These are phyloP conservation scores for Cryptococcus sp. DNA, from an alignment of 1,284 basidiomycete genomes.

Conservation along the genomic window DNA sequence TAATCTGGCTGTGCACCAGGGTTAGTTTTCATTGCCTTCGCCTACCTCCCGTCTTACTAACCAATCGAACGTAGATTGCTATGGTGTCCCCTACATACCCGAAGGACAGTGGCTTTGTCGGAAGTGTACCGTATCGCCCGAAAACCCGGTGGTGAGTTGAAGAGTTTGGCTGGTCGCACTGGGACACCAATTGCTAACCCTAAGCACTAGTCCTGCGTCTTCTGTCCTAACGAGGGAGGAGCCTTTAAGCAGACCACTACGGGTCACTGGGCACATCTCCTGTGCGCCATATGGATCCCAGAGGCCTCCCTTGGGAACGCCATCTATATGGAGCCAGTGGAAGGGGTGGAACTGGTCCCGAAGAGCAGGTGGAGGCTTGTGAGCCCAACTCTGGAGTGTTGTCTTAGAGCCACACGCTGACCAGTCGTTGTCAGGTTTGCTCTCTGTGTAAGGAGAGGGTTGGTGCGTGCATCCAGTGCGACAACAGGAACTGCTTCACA, in stretches of 20 bases:
- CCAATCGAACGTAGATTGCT: slow-evolving; percentile 69
- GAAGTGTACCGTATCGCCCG: slow-evolving; percentile 97
- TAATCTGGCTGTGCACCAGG: slow-evolving; percentile 97
- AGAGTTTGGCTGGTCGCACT: not conserved
- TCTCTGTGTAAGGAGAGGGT: slow-evolving; percentile 74
- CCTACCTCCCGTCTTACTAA: not conserved
- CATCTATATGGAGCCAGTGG: slow-evolving; percentile 98
- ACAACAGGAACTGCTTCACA: slow-evolving; percentile 82
- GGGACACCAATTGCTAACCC: not conserved
- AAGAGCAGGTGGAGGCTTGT: slow-evolving; percentile 94
- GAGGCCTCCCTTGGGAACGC: slow-evolving; percentile 92
- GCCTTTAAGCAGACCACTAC: slow-evolving; percentile 96
- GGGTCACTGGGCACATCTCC: slow-evolving; percentile 92
- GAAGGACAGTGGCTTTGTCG: slow-evolving; percentile 99
- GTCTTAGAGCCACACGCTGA: not conserved
- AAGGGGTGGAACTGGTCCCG: slow-evolving; percentile 80
- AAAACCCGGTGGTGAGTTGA: slow-evolving; percentile 79
- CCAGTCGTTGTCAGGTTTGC: slow-evolving; percentile 61
- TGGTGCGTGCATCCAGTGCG: slow-evolving; percentile 97
- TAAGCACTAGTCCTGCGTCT: slow-evolving; percentile 68
- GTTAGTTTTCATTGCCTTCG: slow-evolving; percentile 50
- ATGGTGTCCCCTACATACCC: slow-evolving; percentile 98
- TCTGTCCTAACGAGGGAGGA: slow-evolving; percentile 95
- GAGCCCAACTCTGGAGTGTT: slow-evolving; percentile 39
- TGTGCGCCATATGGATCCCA: slow-evolving; percentile 98